Conservation (phyloP, 441 rosid genomes). For the Syzygium malaccense region DNA sequence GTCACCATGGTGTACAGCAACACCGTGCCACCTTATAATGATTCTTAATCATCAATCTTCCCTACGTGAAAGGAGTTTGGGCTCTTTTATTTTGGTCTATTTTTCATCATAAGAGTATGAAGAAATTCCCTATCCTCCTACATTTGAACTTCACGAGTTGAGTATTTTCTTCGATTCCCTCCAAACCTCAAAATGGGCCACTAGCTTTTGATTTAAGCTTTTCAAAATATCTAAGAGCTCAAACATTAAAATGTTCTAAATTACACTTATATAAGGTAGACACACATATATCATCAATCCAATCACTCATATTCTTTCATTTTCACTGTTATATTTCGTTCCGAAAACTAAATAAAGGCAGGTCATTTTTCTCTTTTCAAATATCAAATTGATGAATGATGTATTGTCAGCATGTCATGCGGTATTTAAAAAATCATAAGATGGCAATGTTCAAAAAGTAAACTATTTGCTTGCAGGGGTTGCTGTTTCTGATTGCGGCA, state of each 20-base stretch:
- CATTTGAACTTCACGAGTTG: neutral
- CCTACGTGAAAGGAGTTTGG: neutral
- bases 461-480: neutral
- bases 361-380: neutral
- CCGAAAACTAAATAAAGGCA: neutral
- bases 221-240: neutral
- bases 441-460: neutral
- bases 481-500: neutral
- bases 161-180: neutral
- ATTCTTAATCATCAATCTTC: neutral
- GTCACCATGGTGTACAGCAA: neutral
- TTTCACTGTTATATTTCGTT: neutral
- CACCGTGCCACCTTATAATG: neutral
- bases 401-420: neutral
- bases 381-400: neutral
- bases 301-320: neutral
- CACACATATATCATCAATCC: neutral
- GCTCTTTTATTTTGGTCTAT: neutral
- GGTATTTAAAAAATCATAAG: neutral
- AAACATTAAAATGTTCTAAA: neutral
- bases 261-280: neutral
- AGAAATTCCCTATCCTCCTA: neutral
- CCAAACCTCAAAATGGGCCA: neutral
- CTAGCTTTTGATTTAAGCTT: neutral
- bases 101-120: neutral